Conservation (phyloP, 2,329 filamentous ascomycete species). For the Mycocentrospora acerina region DNA sequence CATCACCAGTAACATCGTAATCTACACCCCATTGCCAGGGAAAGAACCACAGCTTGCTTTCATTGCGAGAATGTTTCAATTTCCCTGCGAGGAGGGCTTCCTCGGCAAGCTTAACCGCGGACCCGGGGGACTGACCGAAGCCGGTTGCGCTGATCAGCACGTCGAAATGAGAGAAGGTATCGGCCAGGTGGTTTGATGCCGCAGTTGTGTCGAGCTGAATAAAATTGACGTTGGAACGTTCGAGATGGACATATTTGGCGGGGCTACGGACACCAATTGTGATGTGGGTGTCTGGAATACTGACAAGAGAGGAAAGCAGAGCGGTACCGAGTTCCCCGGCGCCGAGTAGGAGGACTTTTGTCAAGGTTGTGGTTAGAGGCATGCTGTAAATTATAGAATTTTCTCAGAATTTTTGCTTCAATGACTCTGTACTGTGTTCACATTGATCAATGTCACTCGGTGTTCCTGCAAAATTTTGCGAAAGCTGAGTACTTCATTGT, state of each 20-base stretch:
- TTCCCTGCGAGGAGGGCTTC: constrained; percentile 57
- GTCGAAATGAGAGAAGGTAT: constrained; percentile 49
- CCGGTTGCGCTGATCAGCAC: constrained; percentile 63
- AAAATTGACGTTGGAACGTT: constrained; percentile 37
- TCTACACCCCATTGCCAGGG: constrained; percentile 77
- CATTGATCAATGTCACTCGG: too few species aligned
- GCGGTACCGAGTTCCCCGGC: constrained; percentile 66
- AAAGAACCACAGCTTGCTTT: constrained; percentile 50
- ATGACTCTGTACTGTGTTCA: too few species aligned
- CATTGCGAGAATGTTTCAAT: constrained; percentile 26
- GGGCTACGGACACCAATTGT: constrained; percentile 57
- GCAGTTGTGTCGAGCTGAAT: constrained; percentile 47
- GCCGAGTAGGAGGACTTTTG: constrained; percentile 60
- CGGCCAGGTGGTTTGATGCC: constrained; percentile 28
- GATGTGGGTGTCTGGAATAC: constrained; percentile 50
- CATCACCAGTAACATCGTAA: constrained; percentile 63
- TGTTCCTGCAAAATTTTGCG: too few species aligned
- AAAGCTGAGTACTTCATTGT: too few species aligned
- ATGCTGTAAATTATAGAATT: too few species aligned
- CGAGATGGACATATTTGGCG: constrained; percentile 41
- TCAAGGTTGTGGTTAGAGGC: constrained; percentile 5
- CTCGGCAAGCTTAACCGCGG: constrained; percentile 58
- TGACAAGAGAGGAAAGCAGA: constrained; percentile 54
- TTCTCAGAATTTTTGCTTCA: too few species aligned
- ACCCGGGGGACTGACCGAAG: constrained; percentile 58